These are phyloP conservation scores for Neurospora sp. DNA, from an alignment of 2,329 filamentous ascomycete genomes.

Conservation along the genomic window DNA sequence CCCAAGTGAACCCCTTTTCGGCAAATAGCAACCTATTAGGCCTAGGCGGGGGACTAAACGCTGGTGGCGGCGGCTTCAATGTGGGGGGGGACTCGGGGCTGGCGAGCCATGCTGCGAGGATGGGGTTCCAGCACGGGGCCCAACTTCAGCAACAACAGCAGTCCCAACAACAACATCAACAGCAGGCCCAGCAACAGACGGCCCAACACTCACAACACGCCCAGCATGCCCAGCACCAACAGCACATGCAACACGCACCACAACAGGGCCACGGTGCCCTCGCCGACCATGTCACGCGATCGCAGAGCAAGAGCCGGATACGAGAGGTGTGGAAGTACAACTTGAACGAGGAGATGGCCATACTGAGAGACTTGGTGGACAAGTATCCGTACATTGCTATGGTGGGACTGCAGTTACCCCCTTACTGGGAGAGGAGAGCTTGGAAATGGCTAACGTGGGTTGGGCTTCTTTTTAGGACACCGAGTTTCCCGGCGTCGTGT, in stretches of 20 bases:
- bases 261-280: conserved; percentile 27
- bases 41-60: conserved; percentile 45
- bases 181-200: conserved; percentile 10
- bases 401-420: conserved; percentile 47
- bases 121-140: conserved; percentile 73
- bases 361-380: conserved; percentile 73
- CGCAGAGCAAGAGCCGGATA: conserved; percentile 66
- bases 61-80: conserved; percentile 31
- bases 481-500: conserved; percentile 96
- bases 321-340: conserved; percentile 95
- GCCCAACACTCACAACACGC: conserved; percentile 16
- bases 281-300: conserved; percentile 43
- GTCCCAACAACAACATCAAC: conserved; percentile 37
- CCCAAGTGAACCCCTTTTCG: conserved; percentile 58
- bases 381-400: conserved; percentile 95
- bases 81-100: conserved; percentile 59
- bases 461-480: conserved; percentile 58
- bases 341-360: conserved; percentile 79
- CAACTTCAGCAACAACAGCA: conserved; percentile 48
- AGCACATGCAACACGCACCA: conserved; percentile 4
- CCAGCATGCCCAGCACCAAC: conserved; percentile 11
- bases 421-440: not conserved
- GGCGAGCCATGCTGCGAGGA: conserved; percentile 76
- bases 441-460: conserved; percentile 2
- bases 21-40: conserved; percentile 48